Evolutionary conservation across 176 grass and related monocot species (phyloP).

Genomic region (Rhipidocladum racemiflorum): DNA sequence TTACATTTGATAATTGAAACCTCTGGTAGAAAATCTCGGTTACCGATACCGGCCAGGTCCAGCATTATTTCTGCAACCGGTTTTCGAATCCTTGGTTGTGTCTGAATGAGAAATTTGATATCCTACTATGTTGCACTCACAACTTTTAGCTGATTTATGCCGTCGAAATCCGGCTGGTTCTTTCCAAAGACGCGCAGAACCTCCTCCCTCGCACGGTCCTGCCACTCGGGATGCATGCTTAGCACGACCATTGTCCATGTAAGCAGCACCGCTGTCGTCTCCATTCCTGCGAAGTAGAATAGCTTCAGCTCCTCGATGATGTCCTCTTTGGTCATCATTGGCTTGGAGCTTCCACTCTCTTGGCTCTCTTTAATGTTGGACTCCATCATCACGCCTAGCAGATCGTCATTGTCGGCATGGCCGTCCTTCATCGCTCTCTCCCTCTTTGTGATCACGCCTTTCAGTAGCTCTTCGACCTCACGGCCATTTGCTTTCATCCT

Average conservation of each 20-base stretch:
- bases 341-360: constrained; percentile 28
- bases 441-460: constrained; percentile 44
- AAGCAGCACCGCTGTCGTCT: constrained; percentile 55
- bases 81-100: no score
- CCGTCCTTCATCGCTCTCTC: constrained; percentile 30
- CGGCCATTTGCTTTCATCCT: constrained; percentile 38
- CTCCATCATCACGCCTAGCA: constrained; percentile 60
- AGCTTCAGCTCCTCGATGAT: constrained; percentile 68
- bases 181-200: constrained; percentile 38
- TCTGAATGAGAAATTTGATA: no score
- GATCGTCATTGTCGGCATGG: constrained; percentile 19
- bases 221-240: constrained; percentile 62
- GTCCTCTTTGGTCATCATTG: constrained; percentile 52
- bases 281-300: constrained; percentile 71
- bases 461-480: constrained; percentile 33
- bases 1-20: no score
- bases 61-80: no score
- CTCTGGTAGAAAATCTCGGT: no score
- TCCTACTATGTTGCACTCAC: constrained; percentile 28
- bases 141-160: constrained; percentile 48
- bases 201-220: constrained; percentile 55
- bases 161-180: constrained; percentile 36
- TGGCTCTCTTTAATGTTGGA: constrained; percentile 31
- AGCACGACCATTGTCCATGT: constrained; percentile 61
- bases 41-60: no score